Percentiles rank a stretch among this genome's conserved stretches.
These are phyloP conservation scores for Zoysia pacifica DNA, from an alignment of 176 grass and related monocot species.

Conservation along the genomic window DNA sequence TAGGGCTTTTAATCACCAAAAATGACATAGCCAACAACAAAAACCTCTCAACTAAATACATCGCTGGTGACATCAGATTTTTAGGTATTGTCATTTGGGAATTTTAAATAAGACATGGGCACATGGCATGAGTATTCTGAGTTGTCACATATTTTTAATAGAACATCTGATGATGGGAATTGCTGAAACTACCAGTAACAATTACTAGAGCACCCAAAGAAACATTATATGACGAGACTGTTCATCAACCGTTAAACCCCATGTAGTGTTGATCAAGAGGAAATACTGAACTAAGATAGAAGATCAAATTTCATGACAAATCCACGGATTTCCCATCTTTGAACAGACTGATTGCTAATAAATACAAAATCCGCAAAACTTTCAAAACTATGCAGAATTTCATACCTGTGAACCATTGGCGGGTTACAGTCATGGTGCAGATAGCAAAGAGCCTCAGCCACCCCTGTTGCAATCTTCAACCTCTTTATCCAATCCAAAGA, in stretches of 20 bases:
- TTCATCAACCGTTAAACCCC: slow-evolving; percentile 12
- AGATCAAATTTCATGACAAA: neutral
- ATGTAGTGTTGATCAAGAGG: slow-evolving; percentile 1
- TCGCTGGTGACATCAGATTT: neutral
- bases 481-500: slow-evolving; percentile 99
- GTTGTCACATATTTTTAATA: slow-evolving; percentile 28
- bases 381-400: slow-evolving; percentile 29
- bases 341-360: neutral
- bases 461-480: slow-evolving; percentile 93
- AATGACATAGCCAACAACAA: neutral
- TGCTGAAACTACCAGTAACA: slow-evolving; percentile 13
- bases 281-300: slow-evolving; percentile 10
- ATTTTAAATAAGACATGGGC: neutral
- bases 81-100: neutral
- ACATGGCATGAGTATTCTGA: slow-evolving; percentile 10
- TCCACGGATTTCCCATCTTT: neutral
- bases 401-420: slow-evolving; percentile 95
- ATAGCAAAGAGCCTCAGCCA: slow-evolving; percentile 90
- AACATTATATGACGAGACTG: slow-evolving; percentile 10
- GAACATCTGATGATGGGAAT: slow-evolving; percentile 5
- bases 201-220: slow-evolving; percentile 26
- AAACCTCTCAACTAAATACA: slow-evolving; percentile 14
- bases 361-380: slow-evolving; percentile 16
- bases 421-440: slow-evolving; percentile 89
- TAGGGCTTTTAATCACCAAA: too few species aligned